Evolutionary conservation across 345 rosid genomes (phyloP).

Genomic region (Lagerstroemia speciosa): DNA sequence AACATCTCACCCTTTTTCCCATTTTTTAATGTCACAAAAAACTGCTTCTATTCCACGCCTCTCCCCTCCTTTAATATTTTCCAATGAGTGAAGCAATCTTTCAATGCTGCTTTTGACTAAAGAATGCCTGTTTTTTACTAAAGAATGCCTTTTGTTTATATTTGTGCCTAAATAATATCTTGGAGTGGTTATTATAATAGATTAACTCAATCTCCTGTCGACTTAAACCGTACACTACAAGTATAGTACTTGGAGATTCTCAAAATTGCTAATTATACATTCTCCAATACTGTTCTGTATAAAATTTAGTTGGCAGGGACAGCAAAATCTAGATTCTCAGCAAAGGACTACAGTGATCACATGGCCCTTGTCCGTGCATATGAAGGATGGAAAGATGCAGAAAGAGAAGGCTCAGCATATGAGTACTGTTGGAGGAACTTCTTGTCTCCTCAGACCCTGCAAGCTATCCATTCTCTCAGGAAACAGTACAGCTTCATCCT

Average conservation of each 20-base stretch:
- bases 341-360: constrained; percentile 98
- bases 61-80: background rate
- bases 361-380: constrained; percentile 99
- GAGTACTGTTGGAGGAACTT: constrained; percentile 99
- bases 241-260: background rate
- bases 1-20: background rate
- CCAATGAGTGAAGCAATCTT: background rate
- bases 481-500: constrained; percentile 83
- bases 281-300: constrained; percentile 9
- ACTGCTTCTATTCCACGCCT: background rate
- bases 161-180: background rate
- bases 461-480: constrained; percentile 88
- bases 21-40: background rate
- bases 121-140: background rate
- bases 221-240: background rate
- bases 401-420: constrained; percentile 85
- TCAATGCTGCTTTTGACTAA: background rate
- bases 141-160: background rate
- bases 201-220: background rate
- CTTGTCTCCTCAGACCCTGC: constrained; percentile 89
- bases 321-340: constrained; percentile 91
- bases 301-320: constrained; percentile 72
- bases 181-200: background rate
- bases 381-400: constrained; percentile 99
- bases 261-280: background rate